Evolutionary conservation across 345 rosid genomes (phyloP).

Genomic region (Lepidium didymum): DNA sequence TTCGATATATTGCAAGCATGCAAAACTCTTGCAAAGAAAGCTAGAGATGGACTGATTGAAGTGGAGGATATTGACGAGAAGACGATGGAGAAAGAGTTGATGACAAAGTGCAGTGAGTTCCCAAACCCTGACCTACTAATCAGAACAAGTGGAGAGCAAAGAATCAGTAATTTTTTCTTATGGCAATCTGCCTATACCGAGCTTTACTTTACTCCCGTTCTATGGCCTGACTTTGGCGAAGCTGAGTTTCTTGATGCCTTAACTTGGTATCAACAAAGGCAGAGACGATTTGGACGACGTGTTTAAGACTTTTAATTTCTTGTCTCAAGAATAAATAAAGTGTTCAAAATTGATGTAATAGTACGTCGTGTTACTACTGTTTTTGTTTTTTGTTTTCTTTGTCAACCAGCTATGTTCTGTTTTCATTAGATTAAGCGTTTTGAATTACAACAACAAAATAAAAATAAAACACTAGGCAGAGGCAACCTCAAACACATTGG

Average conservation of each 20-base stretch:
- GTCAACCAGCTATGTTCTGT: too few relatives aligned
- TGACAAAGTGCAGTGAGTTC: slow-evolving; percentile 49
- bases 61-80: slow-evolving; percentile 49
- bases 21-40: slow-evolving; percentile 46
- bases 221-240: slow-evolving; percentile 78
- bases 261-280: slow-evolving; percentile 35
- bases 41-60: slow-evolving; percentile 36
- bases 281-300: too few relatives aligned
- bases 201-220: slow-evolving; percentile 41
- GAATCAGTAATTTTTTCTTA: slow-evolving; percentile 73
- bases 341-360: too few relatives aligned
- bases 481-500: too few relatives aligned
- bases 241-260: slow-evolving; percentile 51
- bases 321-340: too few relatives aligned
- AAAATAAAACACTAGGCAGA: too few relatives aligned
- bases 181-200: slow-evolving; percentile 87
- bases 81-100: slow-evolving; percentile 54
- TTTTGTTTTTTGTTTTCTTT: too few relatives aligned
- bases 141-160: slow-evolving; percentile 68
- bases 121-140: slow-evolving; percentile 68
- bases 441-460: too few relatives aligned
- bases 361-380: too few relatives aligned
- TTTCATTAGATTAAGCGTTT: too few relatives aligned
- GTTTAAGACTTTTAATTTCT: too few relatives aligned
- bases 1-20: slow-evolving; percentile 67